Evolutionary conservation across 2,329 filamentous ascomycete species (phyloP), one percentile per base, ranked within the genome.

Genomic region (Colletotrichum musae): DNA sequence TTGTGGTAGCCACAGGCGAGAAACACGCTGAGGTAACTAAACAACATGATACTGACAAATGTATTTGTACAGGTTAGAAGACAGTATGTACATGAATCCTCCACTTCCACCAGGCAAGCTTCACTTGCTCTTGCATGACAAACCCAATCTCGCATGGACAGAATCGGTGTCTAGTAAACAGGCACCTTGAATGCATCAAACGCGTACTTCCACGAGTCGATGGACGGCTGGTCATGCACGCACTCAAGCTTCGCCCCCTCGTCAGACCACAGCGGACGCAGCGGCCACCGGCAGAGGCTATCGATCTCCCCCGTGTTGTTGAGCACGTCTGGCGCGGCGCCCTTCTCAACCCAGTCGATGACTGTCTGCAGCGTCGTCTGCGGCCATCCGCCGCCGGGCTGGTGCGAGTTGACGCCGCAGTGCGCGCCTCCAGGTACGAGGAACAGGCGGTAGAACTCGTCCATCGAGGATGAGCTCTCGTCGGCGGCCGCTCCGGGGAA

Each of bases 311-410:
- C 82, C 0, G 76, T 77, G 21, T 76, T 83, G 50, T 83, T 83
- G 45, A 88, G 73, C 1, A 77, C 81, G 9, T 74, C 77, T 2
- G 86, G 86, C 53, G 78, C 80, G 5, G 80, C 74, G 2, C 81
- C 83, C 13, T 84, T 81, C 77, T 88, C 86, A 0, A 86, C 85
- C 86, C 85, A 88, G 63, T 85, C 77, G 57, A 89, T 84, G 72
- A 86, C 76, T 2, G 75, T 80, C 71, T 80, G 77, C 71, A 86
- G 77, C 72, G 84, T 86, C 15, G 81, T 80, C 74, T 63, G 58
- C 10, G 58, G 57, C 58, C 57, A 63, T 10, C 58, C 57, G 4
- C 57, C 58, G n/a, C 28, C 28, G 1, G 3, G 86, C 86, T 4
- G 84, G 75, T 1, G 82, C 81, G 75, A 76, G n/a, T 87, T 87